phyloP scores from a whole-genome alignment of 495 filamentous ascomycete species.

The Aspergillus sclerotioniger region DNA sequence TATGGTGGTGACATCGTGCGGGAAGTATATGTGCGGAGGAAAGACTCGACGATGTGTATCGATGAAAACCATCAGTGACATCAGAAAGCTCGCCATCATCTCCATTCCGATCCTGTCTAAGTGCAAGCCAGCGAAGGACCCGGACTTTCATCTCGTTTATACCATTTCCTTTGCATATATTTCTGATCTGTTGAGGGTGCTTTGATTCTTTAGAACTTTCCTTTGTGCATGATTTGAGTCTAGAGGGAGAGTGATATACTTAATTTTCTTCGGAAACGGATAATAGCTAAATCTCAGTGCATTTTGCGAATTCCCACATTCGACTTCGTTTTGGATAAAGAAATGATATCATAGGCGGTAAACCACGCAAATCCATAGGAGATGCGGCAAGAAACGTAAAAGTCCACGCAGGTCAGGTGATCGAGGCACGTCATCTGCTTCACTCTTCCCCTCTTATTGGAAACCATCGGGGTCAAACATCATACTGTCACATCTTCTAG shows the following conservation, averaged over 20 bases:
- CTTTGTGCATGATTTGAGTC: background rate
- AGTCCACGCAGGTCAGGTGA: no score
- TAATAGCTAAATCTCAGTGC: background rate
- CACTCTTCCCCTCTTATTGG: no score
- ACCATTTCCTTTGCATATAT: background rate
- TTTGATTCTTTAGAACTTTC: background rate
- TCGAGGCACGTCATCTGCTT: no score
- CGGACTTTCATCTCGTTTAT: background rate
- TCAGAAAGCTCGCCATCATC: background rate
- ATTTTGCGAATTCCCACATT: background rate
- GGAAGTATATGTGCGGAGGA: conserved; percentile 56
- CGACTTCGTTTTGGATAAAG: background rate
- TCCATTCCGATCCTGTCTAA: background rate
- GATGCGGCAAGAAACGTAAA: no score
- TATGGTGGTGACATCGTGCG: conserved; percentile 65
- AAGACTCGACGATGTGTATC: conserved; percentile 22
- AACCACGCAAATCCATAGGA: no score
- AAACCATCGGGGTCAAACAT: no score
- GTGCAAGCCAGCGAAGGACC: background rate
- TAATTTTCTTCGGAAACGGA: no score
- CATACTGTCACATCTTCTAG: no score
- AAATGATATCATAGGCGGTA: background rate
- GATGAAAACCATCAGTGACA: conserved; percentile 10
- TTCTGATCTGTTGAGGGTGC: no score
- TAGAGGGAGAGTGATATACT: background rate